Evolutionary conservation across 106 monocot genomes (phyloP), one percentile per base, ranked within the genome.

Genomic region (Acanthochlamys bracteata): DNA sequence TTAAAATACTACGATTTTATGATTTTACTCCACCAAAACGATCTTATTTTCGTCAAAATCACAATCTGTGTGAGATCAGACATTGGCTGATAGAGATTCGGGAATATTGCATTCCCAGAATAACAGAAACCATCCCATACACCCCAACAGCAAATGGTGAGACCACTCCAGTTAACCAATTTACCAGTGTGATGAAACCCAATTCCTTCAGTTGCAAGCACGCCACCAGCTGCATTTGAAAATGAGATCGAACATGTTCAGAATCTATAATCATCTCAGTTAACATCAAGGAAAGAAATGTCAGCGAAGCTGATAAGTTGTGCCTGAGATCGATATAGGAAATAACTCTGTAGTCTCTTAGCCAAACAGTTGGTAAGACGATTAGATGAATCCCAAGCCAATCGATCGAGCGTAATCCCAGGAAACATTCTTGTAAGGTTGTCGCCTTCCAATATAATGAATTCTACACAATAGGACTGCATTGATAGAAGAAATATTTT

Each of bases 391-490:
- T 78, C 12, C 85, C 83, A 61, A 64, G 67, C 71, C 66, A 83
- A 55, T 81, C 74, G 40, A 55, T 81, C 74, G 40, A 98, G 60
- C 52, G 70, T 60, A 68, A 68, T 71, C 46, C 74, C 79, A 63
- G 91, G 88, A 73, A 92, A 98, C 15, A 98, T 64, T 51, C 73
- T 83, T 12, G 85, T 81, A 20, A 98, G 83, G 71, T 89, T 98
- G 71, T 98, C 96, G 49, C 85, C 85, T 88, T 98, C 96, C 55
- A 91, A 69, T 76, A 83, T 92, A 59, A 98, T 86, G 71, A 88
- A 98, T 74, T 98, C 96, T 66, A 98, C 88, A 54, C 96, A 98
- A 57, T 83, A 98, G 40, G 91, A 83, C 96, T 96, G 84, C 73
- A 88, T 62, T 61, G 64, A 66, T 20, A 20, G 20, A 63, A 73